Conservation (phyloP, 768 basidiomycete species). For the Rhizopogon vinicolor region DNA sequence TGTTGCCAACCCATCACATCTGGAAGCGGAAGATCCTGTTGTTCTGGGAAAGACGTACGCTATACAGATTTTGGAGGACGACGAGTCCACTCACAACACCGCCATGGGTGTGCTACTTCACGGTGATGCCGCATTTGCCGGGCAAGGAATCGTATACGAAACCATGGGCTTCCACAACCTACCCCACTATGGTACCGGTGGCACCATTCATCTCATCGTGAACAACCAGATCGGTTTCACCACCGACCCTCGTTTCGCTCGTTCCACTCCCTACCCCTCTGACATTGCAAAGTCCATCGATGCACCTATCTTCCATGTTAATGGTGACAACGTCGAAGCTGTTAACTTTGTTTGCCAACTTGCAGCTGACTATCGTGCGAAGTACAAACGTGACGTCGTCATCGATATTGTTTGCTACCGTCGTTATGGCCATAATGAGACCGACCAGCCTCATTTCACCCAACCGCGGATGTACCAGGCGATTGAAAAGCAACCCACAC, state of each 20-base stretch:
- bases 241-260: slow-evolving; percentile 95
- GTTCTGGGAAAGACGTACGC: slow-evolving; percentile 99
- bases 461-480: slow-evolving; percentile 99
- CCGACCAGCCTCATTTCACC: slow-evolving; percentile 97
- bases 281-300: slow-evolving; percentile 99
- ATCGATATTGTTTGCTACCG: slow-evolving; percentile 99
- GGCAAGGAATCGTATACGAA: slow-evolving; percentile 98
- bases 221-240: slow-evolving; percentile 99
- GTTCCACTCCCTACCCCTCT: slow-evolving; percentile 96
- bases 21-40: slow-evolving; percentile 96
- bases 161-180: slow-evolving; percentile 98
- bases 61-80: slow-evolving; percentile 91
- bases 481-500: slow-evolving; percentile 89
- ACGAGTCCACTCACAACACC: slow-evolving; percentile 71
- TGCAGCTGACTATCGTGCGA: slow-evolving; percentile 96
- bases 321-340: slow-evolving; percentile 97
- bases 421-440: slow-evolving; percentile 99
- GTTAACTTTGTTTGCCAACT: slow-evolving; percentile 98
- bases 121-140: slow-evolving; percentile 98
- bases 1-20: slow-evolving; percentile 97
- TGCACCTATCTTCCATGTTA: slow-evolving; percentile 98
- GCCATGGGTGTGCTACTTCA: slow-evolving; percentile 96
- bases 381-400: slow-evolving; percentile 98
- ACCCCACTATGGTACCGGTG: slow-evolving; percentile 94
- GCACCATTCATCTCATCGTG: slow-evolving; percentile 96